phyloP scores from a whole-genome alignment of 306 rosid genomes.

The Styphnolobium japonicum region DNA sequence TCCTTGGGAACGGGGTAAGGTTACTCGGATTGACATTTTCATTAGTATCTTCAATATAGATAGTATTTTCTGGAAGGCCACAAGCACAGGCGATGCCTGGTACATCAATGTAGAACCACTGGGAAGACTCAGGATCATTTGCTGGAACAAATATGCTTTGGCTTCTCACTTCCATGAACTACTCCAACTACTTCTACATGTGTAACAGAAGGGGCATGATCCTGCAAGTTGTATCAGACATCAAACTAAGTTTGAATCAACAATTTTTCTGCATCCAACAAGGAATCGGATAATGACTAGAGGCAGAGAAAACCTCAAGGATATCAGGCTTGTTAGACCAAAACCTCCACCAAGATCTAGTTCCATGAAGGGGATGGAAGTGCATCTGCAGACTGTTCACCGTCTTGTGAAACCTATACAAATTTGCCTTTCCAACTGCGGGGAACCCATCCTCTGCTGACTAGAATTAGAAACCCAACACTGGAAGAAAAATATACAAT shows the following conservation, averaged over 20 bases:
- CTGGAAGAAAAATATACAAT: slow-evolving; percentile 51
- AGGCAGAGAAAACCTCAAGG: slow-evolving; percentile 49
- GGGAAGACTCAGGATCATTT: slow-evolving; percentile 73
- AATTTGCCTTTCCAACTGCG: slow-evolving; percentile 79
- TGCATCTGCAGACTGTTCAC: slow-evolving; percentile 32
- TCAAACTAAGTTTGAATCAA: slow-evolving; percentile 16
- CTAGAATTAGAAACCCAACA: slow-evolving; percentile 60
- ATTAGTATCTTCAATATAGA: slow-evolving; percentile 67
- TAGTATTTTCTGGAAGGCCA: slow-evolving; percentile 70
- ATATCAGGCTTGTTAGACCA: slow-evolving; percentile 56
- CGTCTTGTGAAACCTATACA: slow-evolving; percentile 41
- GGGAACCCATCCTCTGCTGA: slow-evolving; percentile 98
- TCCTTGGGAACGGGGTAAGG: slow-evolving; percentile 93
- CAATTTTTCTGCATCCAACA: slow-evolving; percentile 3
- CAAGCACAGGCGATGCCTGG: slow-evolving; percentile 68
- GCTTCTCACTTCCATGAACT: slow-evolving; percentile 89
- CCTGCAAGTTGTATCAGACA: slow-evolving; percentile 58
- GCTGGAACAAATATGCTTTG: slow-evolving; percentile 94
- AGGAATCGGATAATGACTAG: neutral
- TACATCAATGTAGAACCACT: slow-evolving; percentile 94
- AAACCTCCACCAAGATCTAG: slow-evolving; percentile 84
- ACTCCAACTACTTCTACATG: slow-evolving; percentile 69
- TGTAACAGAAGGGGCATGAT: slow-evolving; percentile 40
- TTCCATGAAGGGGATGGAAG: slow-evolving; percentile 35
- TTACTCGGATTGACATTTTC: slow-evolving; percentile 78